Base-by-base conservation (phyloP, 306 rosid genomes). In the Vicia sativa region DNA sequence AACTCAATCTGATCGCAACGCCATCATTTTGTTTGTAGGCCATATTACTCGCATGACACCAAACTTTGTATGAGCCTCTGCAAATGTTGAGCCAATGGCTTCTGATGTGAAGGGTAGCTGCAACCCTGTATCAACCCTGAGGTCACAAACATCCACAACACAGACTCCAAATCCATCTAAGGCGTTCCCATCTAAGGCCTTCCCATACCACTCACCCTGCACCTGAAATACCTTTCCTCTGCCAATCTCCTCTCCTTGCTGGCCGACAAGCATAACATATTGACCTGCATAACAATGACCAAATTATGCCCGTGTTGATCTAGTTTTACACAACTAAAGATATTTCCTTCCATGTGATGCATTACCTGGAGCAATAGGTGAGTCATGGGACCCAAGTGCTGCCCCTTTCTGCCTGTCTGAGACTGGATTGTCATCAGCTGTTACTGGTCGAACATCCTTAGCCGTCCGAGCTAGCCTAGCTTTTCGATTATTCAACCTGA, bases 401-500 rank as follows among this genome's bases (percentile, higher is more conserved):
- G 77, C 74, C 54, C 68, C 84, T 49, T 74, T 80, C 78, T 67
- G 92, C 78, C 75, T 87, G 71, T 87, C 95, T 29, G 76, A 71
- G 59, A 72, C 68, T 12, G 83, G 68, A 73, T 42, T 49, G 21
- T 83, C 97, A 68, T 83, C 92, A 9, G 66, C 78, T 37, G 78
- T 67, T 55, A 77, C 70, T 28, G 81, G 72, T 18, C 79, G 92
- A 65, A 80, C 82, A 71, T 90, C 96, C 70, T 71, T 87, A 49
- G 89, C 95, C 0, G 95, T 79, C 15, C 95, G 91, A 48, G 97
- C 99, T 41, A 93, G 84, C 87, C 87, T 90, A 19, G 97, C 99
- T 72, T 93, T 88, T 74, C 97, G 87, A 67, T 93, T 93, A 74
- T 93, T 93, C 86, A 93, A 80, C 99, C 97, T 93, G 85, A 64